Percentiles rank a stretch among this genome's conserved stretches.
Conservation (phyloP, 163 green algal genomes). For the Coccomyxa subellipsoidea region DNA sequence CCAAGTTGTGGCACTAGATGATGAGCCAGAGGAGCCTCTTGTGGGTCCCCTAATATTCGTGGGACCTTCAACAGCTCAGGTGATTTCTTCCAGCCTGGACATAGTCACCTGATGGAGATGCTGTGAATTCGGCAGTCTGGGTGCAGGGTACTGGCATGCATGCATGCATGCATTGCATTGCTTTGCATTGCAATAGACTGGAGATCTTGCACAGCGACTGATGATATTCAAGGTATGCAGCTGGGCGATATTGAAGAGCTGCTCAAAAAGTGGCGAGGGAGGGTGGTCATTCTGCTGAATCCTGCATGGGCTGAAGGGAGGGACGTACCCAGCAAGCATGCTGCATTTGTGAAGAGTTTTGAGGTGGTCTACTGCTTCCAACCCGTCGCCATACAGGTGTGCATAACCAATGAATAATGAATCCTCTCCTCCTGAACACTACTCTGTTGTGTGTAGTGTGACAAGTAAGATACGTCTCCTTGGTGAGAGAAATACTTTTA, state of each 20-base stretch:
- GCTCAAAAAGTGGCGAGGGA: constrained; percentile 25
- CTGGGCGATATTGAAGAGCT: constrained; percentile 25
- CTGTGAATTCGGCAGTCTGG: too few species aligned
- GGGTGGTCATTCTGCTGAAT: constrained; percentile 36
- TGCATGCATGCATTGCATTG: too few species aligned
- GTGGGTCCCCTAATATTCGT: not conserved
- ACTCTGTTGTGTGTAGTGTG: too few species aligned
- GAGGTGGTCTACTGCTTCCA: constrained; percentile 55
- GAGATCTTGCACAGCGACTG: too few species aligned
- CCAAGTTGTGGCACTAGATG: not conserved
- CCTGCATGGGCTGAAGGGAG: constrained; percentile 31
- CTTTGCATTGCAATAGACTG: too few species aligned
- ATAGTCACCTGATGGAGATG: too few species aligned
- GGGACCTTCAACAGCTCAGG: not conserved
- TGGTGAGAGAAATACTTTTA: too few species aligned
- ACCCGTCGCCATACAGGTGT: constrained; percentile 47
- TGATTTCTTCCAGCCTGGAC: too few species aligned
- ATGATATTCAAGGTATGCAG: too few species aligned
- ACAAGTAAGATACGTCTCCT: too few species aligned
- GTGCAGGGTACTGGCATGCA: too few species aligned
- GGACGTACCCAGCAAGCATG: constrained; percentile 8
- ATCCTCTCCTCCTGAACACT: too few species aligned
- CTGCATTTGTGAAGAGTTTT: constrained; percentile 36
- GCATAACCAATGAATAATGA: not conserved
- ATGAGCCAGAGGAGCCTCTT: not conserved